Base-by-base conservation (phyloP, 371 early-diverging fungal species). In the Mucor velutinosus region DNA sequence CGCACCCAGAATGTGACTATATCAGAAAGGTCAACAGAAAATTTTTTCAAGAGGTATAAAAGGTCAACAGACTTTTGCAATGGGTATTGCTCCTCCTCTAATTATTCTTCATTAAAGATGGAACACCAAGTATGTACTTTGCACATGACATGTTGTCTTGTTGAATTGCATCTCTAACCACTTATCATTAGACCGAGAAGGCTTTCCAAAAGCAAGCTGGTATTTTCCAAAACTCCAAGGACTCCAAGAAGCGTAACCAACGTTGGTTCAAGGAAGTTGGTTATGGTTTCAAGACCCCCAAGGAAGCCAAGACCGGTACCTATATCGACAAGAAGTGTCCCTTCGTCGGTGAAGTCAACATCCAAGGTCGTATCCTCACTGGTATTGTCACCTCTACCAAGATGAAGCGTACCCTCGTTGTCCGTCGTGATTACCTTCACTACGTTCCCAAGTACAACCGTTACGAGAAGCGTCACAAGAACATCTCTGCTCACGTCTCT, bases 311-410 rank as follows among this genome's bases (percentile, higher is more conserved):
- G 80, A 91, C 92, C 72, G 94, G 94, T 76, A 83, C 84, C 83
- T 99, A 99, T 92, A 94, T 99, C 69, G 99, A 99, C 89, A 99
- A 99, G 92, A 99, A 99, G 93, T 99, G 99, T 91, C 99, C 99
- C 76, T 99, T 99, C 95, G 97, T 98, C 73, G 94, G 98, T 77
- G 91, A 96, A 80, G 96, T 99, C 80, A 92, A 91, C 83, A 97
- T 99, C 82, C 96, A 98, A 80, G 99, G 99, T 73, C 95, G 97
- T 85, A 97, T 99, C 85, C 87, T 99, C 69, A 93, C 95, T 65
- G 99, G 99, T 76, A 92, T 92, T 74, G 98, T 99, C 75, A 86
- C 92, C 74, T 97, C 96, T 76, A 95, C 90, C 92, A 99, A 99
- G 92, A 99, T 99, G 96, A 97, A 96, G 90, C 93, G 97, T 82